A percentile compares a stretch with the other conserved stretches of the same genome.
Conservation (phyloP, 2,329 filamentous ascomycete species). For the Zymoseptoria pseudotritici region DNA sequence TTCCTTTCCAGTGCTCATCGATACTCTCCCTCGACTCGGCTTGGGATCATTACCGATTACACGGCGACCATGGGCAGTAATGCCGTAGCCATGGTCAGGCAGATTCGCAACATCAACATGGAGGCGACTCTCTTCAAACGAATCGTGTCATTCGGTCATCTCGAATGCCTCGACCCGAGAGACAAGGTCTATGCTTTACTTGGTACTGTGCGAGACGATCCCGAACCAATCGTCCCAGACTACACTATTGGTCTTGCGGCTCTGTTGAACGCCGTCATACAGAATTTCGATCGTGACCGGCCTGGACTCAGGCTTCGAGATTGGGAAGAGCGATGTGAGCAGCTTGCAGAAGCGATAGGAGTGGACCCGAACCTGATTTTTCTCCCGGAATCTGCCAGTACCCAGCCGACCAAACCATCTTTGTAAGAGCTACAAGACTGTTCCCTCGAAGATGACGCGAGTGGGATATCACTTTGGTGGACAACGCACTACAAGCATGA, state of each 20-base stretch:
- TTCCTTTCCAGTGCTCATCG: not conserved
- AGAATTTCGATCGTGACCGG: not conserved
- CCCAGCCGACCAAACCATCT: too few species aligned
- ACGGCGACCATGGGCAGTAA: not conserved
- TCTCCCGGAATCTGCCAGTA: too few species aligned
- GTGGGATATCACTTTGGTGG: too few species aligned
- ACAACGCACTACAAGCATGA: too few species aligned
- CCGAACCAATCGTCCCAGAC: not conserved
- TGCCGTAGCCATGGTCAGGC: conserved; percentile 2
- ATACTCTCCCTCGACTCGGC: not conserved
- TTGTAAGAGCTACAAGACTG: too few species aligned
- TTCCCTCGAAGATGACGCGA: too few species aligned
- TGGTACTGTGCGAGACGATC: not conserved
- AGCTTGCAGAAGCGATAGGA: not conserved
- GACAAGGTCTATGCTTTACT: conserved; percentile 7
- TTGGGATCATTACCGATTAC: not conserved
- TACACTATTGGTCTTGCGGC: not conserved
- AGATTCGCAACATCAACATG: not conserved
- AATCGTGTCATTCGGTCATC: not conserved
- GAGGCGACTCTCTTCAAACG: not conserved
- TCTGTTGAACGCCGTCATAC: conserved; percentile 3
- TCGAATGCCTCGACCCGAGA: conserved; percentile 1
- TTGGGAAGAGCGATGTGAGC: not conserved
- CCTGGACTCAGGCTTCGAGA: not conserved
- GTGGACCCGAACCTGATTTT: not conserved